Base-by-base conservation (phyloP, 2,329 filamentous ascomycete species). In the Dryadomyces quercivorus region DNA sequence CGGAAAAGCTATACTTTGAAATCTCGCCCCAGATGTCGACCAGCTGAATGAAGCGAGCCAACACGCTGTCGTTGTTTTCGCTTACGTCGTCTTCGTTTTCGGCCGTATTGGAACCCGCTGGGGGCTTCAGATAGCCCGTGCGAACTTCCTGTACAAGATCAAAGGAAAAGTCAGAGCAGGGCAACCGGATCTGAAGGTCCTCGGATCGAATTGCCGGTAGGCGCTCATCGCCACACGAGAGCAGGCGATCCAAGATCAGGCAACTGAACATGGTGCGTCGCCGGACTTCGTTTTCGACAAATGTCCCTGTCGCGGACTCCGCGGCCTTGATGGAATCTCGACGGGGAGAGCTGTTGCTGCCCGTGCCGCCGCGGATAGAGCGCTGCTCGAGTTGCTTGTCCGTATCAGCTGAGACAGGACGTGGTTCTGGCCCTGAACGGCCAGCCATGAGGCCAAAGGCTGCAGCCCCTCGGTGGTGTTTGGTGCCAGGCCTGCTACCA, bases 181-280 rank as follows among this genome's bases (percentile, higher is more conserved):
- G 84, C 5, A 88, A 70, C 63, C 85, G 83, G 20, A 86, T 81
- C 38, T 75, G 72, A 7, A 87, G 66, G 55, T 84, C 79, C 3
- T 80, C 72, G 1, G 78, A 69, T 42, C 75, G 73, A 46, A 88
- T 74, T 62, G 80, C 81, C 15, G 77, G 74, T 1, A 78, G 74
- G 21, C 83, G 73, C 52, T 80, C 75, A 58, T 78, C 79, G 20
- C 84, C 84, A 60, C 78, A 82, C 40, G 82, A 78, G 22, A 88
- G 69, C 65, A 87, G 79, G 3, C 84, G 78, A 63, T 89, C 85
- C 60, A 89, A 72, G 52, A 88, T 81, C 56, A 86, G 82, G 62
- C 84, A 87, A 60, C 84, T 86, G 71, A 85, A 88, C 71, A 88
- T 85, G 0, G 85, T 87, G 7, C 86, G 77, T 26, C 85, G 74